Evolutionary conservation across 2,329 filamentous ascomycete species (phyloP), one percentile per base, ranked within the genome.

Genomic region (Aureobasidium sp.): DNA sequence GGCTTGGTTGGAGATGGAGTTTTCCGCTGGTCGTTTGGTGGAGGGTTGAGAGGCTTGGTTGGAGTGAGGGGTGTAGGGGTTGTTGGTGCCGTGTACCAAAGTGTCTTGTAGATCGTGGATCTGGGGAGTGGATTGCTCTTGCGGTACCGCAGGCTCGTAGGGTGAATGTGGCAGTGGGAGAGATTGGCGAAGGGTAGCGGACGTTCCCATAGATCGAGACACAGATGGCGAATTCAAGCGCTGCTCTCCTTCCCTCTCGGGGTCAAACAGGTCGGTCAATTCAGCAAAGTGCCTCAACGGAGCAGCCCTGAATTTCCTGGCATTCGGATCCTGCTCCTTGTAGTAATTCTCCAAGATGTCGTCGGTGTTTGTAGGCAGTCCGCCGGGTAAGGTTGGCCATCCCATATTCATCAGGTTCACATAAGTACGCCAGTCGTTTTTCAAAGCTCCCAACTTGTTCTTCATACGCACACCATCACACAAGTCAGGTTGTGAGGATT

Each of bases 381-480:
- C 51, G 33, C 33, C 43, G 5, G 51, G 51, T 23, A 55, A 27
- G 5, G 25, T 37, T 23, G 51, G 27, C 51, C 51, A 55, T 55
- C n/a, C 25, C 13, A 19, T 19, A 11, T 17, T 31, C 10, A 55
- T n/a, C 13, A 55, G 15, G 35, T 57, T 46, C 8, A 46, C 15
- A 13, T 46, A 57, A 2, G 40, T 57, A 2, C 53, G 40, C 38
- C 40, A 57, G 21, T 57, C 53, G 13, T 46, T 57, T 8, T 40
- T 45, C 53, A 57, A 35, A 27, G 53, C 27, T 23, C 53, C 53
- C 13, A 57, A 19, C 13, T 57, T 57, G 15, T 57, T 57, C 29
- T 57, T 57, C 53, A 57, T 57, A 21, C 53, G 53, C 5, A 57
- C 15, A 13, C 37, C 23, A 4, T 57, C 53, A 17, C 53, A 57